phyloP scores from a whole-genome alignment of 345 rosid genomes.

The Arabidopsis suecica region DNA sequence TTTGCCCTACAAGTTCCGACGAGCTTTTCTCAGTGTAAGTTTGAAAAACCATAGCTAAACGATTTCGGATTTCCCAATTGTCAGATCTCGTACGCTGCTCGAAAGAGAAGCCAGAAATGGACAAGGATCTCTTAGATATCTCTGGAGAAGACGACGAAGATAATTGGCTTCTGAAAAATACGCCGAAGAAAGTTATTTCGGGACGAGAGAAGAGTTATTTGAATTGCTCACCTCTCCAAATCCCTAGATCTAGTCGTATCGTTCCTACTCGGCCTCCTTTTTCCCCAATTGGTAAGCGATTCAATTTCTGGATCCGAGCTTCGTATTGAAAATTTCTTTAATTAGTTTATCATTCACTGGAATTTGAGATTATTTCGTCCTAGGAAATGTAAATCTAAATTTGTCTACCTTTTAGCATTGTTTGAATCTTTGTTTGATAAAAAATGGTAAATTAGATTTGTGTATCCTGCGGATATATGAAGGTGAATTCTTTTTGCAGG shows the following conservation, averaged over 20 bases:
- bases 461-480: slow-evolving; percentile 8
- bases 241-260: slow-evolving; percentile 50
- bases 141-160: slow-evolving; percentile 73
- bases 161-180: slow-evolving; percentile 52
- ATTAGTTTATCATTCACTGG: no score
- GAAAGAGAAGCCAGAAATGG: slow-evolving; percentile 50
- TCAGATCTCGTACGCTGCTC: slow-evolving; percentile 37
- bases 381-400: not conserved
- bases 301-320: not conserved
- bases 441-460: not conserved
- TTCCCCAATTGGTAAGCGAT: slow-evolving; percentile 50
- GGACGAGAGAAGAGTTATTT: slow-evolving; percentile 45
- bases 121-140: slow-evolving; percentile 69
- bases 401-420: not conserved
- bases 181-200: slow-evolving; percentile 37
- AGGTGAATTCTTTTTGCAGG: slow-evolving; percentile 37
- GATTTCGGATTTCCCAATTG: not conserved
- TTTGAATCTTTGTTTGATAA: not conserved
- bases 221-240: slow-evolving; percentile 72
- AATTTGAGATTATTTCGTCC: not conserved
- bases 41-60: not conserved
- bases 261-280: slow-evolving; percentile 40
- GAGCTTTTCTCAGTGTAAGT: slow-evolving; percentile 14
- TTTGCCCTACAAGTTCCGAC: not conserved
- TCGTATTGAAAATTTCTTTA: not conserved